These are phyloP conservation scores for Monosporascus ibericus DNA, from an alignment of 2,329 filamentous ascomycete genomes.

Conservation along the genomic window DNA sequence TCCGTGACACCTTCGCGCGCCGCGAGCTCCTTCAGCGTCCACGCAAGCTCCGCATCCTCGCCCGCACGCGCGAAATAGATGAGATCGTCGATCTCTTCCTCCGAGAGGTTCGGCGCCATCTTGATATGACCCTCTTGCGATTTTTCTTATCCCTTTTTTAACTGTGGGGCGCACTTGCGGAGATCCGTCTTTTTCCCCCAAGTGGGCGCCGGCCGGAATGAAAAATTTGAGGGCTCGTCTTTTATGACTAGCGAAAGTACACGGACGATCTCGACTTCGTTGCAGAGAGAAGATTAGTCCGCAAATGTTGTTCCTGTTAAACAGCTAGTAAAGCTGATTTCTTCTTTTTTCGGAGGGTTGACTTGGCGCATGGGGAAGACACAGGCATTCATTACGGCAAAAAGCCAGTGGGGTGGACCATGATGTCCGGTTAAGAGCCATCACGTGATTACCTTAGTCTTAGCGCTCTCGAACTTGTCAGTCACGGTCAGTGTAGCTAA, in stretches of 20 bases:
- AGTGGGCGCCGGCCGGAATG: no score
- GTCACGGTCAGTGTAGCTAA: no score
- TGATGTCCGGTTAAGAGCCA: neutral
- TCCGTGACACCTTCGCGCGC: constrained; percentile 53
- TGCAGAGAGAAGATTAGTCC: no score
- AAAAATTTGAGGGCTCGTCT: neutral
- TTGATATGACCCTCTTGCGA: neutral
- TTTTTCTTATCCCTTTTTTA: neutral
- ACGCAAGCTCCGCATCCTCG: constrained; percentile 63
- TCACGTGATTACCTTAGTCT: constrained; percentile 12
- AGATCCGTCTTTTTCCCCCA: constrained; percentile 2
- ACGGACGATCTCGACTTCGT: no score
- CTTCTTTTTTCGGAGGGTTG: neutral
- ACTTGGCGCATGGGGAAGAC: no score
- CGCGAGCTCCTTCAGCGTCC: constrained; percentile 52
- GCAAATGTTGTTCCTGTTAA: no score
- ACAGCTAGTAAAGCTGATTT: no score
- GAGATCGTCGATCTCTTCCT: constrained; percentile 85
- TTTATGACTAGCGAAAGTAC: neutral
- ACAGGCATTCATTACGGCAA: no score
- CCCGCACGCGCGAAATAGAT: constrained; percentile 80
- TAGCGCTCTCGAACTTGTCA: no score
- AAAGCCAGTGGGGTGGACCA: no score
- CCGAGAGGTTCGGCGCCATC: constrained; percentile 53
- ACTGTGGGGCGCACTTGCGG: neutral